phyloP scores from a whole-genome alignment of 306 rosid species.

The Quercus berberidifolia region DNA sequence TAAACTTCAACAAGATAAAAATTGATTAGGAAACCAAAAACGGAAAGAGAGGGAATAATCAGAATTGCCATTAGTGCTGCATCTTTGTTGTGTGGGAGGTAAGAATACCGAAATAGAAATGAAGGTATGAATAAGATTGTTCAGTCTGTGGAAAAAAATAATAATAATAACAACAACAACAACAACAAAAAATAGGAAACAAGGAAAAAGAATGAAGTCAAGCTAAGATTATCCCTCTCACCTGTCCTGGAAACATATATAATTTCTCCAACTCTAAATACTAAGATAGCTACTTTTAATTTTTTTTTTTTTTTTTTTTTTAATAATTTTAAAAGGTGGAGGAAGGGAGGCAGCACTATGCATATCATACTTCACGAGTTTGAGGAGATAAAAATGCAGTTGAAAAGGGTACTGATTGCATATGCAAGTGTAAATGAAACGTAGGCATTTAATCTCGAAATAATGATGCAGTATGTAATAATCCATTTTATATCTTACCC shows the following conservation, averaged over 20 bases:
- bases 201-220: background rate
- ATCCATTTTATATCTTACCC: conserved; percentile 41
- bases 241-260: background rate
- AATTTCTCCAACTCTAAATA: background rate
- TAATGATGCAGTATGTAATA: background rate
- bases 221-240: background rate
- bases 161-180: too few relatives aligned
- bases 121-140: background rate
- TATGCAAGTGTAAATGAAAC: background rate
- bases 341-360: too few relatives aligned
- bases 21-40: background rate
- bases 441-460: background rate
- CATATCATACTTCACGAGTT: background rate
- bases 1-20: background rate
- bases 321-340: background rate
- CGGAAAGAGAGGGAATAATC: background rate
- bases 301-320: too few relatives aligned
- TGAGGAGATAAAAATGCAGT: background rate
- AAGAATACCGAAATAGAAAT: background rate
- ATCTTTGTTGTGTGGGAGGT: background rate
- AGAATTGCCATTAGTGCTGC: background rate
- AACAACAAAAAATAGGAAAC: too few relatives aligned
- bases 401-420: background rate
- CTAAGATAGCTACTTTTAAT: background rate
- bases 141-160: background rate